Percentiles rank a stretch among this genome's conserved stretches.
phyloP scores from a whole-genome alignment of 192 early-diverging fungal species.

The Umbelopsis sp. region DNA sequence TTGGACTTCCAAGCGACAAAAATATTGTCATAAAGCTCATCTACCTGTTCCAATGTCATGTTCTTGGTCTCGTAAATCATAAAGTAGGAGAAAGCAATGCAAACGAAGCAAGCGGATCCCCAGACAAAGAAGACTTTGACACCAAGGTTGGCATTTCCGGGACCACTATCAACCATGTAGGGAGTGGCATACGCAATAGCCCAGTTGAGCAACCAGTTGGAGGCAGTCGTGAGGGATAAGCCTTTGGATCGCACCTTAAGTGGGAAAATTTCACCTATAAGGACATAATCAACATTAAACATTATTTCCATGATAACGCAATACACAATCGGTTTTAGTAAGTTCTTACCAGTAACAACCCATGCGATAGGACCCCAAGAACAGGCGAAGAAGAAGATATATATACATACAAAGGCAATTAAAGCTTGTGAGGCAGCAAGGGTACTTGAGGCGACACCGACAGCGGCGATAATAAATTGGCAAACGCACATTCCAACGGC shows the following conservation, averaged over 20 bases:
- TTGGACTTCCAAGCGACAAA: background rate
- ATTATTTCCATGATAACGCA: background rate
- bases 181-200: slow-evolving; percentile 61
- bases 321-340: background rate
- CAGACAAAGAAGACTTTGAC: slow-evolving; percentile 19
- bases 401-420: slow-evolving; percentile 69
- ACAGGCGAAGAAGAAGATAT: slow-evolving; percentile 72
- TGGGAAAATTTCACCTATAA: slow-evolving; percentile 51
- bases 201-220: slow-evolving; percentile 80
- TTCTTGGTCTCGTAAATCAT: slow-evolving; percentile 70
- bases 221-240: slow-evolving; percentile 62
- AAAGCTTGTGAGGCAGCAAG: slow-evolving; percentile 46
- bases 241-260: slow-evolving; percentile 73
- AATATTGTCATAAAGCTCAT: slow-evolving; percentile 52
- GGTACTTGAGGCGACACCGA: slow-evolving; percentile 43
- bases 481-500: slow-evolving; percentile 59
- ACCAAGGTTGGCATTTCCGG: slow-evolving; percentile 12
- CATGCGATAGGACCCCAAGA: slow-evolving; percentile 89
- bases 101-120: slow-evolving; percentile 41
- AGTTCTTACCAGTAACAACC: slow-evolving; percentile 47
- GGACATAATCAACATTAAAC: background rate
- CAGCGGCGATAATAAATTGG: slow-evolving; percentile 54
- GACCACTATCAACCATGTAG: slow-evolving; percentile 18
- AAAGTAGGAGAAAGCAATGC: slow-evolving; percentile 49
- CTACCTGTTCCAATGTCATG: slow-evolving; percentile 71